These are phyloP conservation scores for Pythium guiyangense DNA, from an alignment of 352 stramenopile species.

Conservation along the genomic window DNA sequence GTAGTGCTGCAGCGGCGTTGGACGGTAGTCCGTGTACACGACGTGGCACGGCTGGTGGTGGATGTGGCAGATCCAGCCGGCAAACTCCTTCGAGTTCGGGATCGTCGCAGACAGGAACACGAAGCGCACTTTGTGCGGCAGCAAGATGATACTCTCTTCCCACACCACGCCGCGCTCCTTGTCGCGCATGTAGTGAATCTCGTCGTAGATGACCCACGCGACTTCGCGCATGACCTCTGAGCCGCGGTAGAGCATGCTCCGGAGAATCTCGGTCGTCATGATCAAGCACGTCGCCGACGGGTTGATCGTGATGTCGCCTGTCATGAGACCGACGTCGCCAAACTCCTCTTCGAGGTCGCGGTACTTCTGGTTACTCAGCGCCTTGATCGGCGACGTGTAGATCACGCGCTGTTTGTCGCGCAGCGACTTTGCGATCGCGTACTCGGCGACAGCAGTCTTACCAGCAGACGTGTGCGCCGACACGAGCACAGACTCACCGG, in stretches of 20 bases:
- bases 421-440: constrained; percentile 98
- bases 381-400: constrained; percentile 99
- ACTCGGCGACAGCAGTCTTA: constrained; percentile 97
- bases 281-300: constrained; percentile 96
- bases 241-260: constrained; percentile 98
- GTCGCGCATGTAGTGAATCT: constrained; percentile 99
- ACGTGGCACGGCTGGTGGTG: constrained; percentile 99
- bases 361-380: constrained; percentile 99
- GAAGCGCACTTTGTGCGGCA: constrained; percentile 98
- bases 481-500: constrained; percentile 97
- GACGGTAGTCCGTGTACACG: constrained; percentile 99
- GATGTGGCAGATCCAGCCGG: constrained; percentile 97
- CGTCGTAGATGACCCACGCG: constrained; percentile 99
- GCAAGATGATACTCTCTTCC: constrained; percentile 99
- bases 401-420: constrained; percentile 92
- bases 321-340: constrained; percentile 98
- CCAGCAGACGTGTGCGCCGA: constrained; percentile 98
- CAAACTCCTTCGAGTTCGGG: constrained; percentile 97
- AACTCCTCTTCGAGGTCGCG: constrained; percentile 94
- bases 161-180: constrained; percentile 97
- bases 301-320: constrained; percentile 99
- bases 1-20: constrained; percentile 98
- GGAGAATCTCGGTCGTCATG: constrained; percentile 98
- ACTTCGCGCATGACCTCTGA: constrained; percentile 98
- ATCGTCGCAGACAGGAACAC: constrained; percentile 99